Evolutionary conservation across 2,329 filamentous ascomycete species (phyloP).

Genomic region (Colletotrichum shisoi): DNA sequence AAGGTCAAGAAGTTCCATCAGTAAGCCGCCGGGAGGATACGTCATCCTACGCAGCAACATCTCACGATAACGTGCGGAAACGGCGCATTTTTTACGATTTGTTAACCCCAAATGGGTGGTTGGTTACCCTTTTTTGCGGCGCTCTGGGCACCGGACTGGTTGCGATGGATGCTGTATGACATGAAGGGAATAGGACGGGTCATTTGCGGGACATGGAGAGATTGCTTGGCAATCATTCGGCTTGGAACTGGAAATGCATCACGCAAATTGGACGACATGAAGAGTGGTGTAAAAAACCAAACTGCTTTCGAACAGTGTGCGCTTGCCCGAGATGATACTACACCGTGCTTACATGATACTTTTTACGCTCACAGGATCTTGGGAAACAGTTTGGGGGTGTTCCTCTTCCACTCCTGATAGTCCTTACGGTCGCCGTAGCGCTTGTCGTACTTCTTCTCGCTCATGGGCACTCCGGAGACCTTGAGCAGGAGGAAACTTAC

Average conservation of each 20-base stretch:
- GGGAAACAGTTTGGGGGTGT: slow-evolving; percentile 70
- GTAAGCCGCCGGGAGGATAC: slow-evolving; percentile 41
- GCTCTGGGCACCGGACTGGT: slow-evolving; percentile 9
- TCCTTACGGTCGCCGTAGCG: slow-evolving; percentile 69
- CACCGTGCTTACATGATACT: neutral
- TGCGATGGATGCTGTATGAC: neutral
- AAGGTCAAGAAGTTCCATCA: slow-evolving; percentile 89
- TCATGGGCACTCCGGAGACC: slow-evolving; percentile 70
- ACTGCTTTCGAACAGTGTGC: neutral
- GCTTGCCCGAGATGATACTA: neutral
- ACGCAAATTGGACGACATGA: slow-evolving; percentile 5
- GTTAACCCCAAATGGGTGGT: slow-evolving; percentile 38
- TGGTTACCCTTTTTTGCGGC: slow-evolving; percentile 42
- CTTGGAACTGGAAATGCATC: slow-evolving; percentile 1
- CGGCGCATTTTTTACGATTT: slow-evolving; percentile 10
- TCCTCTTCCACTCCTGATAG: slow-evolving; percentile 72
- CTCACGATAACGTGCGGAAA: slow-evolving; percentile 5
- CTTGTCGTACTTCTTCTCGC: slow-evolving; percentile 73
- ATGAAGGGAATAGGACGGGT: neutral
- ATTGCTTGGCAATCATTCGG: neutral
- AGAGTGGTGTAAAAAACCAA: neutral
- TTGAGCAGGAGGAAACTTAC: slow-evolving; percentile 69
- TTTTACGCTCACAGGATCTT: slow-evolving; percentile 56
- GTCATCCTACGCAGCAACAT: slow-evolving; percentile 7
- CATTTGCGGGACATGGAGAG: neutral